Evolutionary conservation across 768 basidiomycete species (phyloP).

Genomic region (Naematelia aurantialba): DNA sequence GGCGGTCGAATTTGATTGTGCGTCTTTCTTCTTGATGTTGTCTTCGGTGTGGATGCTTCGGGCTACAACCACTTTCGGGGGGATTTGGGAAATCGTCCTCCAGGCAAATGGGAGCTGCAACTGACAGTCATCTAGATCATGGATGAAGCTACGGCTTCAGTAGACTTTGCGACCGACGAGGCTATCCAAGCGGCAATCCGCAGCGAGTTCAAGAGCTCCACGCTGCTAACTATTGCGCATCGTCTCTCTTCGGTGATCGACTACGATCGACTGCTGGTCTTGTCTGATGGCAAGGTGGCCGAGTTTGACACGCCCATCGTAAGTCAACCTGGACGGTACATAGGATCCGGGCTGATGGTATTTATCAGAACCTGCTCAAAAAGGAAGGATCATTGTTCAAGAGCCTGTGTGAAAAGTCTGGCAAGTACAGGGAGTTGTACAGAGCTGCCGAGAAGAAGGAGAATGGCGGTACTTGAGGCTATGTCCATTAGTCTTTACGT

Average conservation of each 20-base stretch:
- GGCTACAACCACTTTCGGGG: background rate
- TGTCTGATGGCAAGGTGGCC: constrained; percentile 48
- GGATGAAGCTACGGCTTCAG: constrained; percentile 49
- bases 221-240: constrained; percentile 49
- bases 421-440: constrained; percentile 46
- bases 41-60: background rate
- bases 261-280: constrained; percentile 49
- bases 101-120: too few species aligned
- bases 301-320: constrained; percentile 50
- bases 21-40: constrained; percentile 6
- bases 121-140: constrained; percentile 40
- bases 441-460: constrained; percentile 45
- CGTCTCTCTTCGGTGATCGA: constrained; percentile 48
- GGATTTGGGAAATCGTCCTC: too few species aligned
- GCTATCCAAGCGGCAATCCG: constrained; percentile 49
- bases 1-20: constrained; percentile 38
- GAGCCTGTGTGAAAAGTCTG: constrained; percentile 46
- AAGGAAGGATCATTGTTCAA: constrained; percentile 45
- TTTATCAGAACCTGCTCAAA: constrained; percentile 35
- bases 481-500: background rate
- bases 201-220: constrained; percentile 46
- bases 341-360: constrained; percentile 2
- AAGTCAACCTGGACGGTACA: constrained; percentile 9
- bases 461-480: constrained; percentile 6
- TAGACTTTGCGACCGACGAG: constrained; percentile 50